Percentiles rank a stretch among this genome's conserved stretches.
Evolutionary conservation across 805 yeast species (phyloP).

Genomic region (Suhomyces canberraensis): DNA sequence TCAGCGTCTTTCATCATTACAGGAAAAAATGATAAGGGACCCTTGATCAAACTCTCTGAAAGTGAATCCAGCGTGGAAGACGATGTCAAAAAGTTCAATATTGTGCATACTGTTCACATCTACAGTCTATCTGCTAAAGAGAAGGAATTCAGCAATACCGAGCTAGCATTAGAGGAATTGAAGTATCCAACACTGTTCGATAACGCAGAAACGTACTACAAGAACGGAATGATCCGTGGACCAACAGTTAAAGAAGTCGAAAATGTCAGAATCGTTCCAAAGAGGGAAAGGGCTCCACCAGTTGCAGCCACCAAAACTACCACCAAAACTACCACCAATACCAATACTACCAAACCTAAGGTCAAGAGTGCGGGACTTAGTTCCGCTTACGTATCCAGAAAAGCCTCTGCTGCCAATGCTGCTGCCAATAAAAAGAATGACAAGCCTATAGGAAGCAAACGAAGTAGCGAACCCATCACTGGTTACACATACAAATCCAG

Average conservation of each 20-base stretch:
- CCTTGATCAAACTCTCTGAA: slow-evolving; percentile 19
- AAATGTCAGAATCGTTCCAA: background rate
- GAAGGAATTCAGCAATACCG: slow-evolving; percentile 8
- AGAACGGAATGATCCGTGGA: slow-evolving; percentile 33
- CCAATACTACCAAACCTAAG: slow-evolving; percentile 3
- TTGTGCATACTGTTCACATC: slow-evolving; percentile 33
- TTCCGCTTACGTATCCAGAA: slow-evolving; percentile 27
- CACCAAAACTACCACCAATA: background rate
- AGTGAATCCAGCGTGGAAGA: slow-evolving; percentile 23
- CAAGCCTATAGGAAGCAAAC: slow-evolving; percentile 20
- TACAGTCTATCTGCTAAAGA: slow-evolving; percentile 30
- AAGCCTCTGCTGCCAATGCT: slow-evolving; percentile 8
- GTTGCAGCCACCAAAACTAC: background rate
- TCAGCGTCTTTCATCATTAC: slow-evolving; percentile 41
- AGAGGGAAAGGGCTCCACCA: background rate
- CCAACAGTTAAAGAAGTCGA: slow-evolving; percentile 17
- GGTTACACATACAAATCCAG: slow-evolving; percentile 33
- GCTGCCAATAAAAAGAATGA: slow-evolving; percentile 25
- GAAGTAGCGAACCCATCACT: slow-evolving; percentile 3
- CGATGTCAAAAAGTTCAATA: slow-evolving; percentile 23
- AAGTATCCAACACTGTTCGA: slow-evolving; percentile 13
- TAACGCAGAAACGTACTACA: slow-evolving; percentile 16
- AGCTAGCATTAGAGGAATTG: slow-evolving; percentile 18
- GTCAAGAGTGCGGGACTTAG: slow-evolving; percentile 13
- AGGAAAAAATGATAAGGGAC: slow-evolving; percentile 25